These are phyloP conservation scores for Skeletonema grethae DNA, from an alignment of 108 stramenopile genomes.

Conservation along the genomic window DNA sequence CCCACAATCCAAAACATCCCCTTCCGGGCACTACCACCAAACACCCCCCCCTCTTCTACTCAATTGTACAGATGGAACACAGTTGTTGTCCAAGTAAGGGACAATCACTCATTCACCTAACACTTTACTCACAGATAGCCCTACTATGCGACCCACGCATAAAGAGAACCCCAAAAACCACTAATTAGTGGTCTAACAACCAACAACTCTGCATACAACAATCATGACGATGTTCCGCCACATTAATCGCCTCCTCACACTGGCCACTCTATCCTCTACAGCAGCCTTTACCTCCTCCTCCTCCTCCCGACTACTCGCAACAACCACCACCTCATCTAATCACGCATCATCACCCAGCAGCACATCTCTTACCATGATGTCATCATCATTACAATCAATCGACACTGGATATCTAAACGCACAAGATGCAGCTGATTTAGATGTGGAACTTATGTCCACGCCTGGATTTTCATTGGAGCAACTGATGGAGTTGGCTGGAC, in stretches of 20 bases:
- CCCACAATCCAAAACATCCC: no score
- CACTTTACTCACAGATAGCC: no score
- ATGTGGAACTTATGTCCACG: conserved; percentile 91
- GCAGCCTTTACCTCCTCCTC: not conserved
- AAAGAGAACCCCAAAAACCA: no score
- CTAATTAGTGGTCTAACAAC: no score
- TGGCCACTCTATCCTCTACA: not conserved
- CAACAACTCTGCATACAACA: no score
- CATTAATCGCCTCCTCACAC: not conserved
- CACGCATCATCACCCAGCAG: not conserved
- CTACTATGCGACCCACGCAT: no score
- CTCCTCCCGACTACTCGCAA: not conserved
- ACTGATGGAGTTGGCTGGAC: conserved; percentile 99
- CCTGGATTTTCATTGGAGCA: conserved; percentile 96
- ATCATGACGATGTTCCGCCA: not conserved
- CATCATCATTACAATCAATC: not conserved
- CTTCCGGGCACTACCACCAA: no score
- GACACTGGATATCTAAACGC: conserved; percentile 78
- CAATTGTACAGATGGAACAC: no score
- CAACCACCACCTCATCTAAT: not conserved
- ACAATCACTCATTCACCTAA: no score
- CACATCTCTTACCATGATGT: not conserved
- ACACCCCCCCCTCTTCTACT: no score
- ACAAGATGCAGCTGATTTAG: conserved; percentile 81
- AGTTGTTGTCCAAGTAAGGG: no score